phyloP scores from a whole-genome alignment of 805 yeast species.

The Spathaspora sp. region DNA sequence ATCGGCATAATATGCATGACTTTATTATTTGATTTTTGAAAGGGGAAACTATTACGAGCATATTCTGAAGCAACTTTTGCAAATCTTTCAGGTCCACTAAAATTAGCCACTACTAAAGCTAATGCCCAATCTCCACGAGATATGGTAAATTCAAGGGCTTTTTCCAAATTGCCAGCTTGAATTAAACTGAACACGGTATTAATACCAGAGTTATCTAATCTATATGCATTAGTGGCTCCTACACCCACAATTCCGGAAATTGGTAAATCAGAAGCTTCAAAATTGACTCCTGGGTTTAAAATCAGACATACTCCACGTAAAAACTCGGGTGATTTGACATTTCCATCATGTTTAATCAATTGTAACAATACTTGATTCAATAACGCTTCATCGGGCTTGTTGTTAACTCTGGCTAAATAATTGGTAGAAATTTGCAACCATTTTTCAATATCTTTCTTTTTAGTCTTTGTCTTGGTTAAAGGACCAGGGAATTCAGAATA shows the following conservation, averaged over 20 bases:
- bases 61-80: slow-evolving; percentile 55
- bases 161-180: slow-evolving; percentile 61
- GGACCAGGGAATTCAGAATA: slow-evolving; percentile 64
- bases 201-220: slow-evolving; percentile 36
- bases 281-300: slow-evolving; percentile 42
- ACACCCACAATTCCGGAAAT: slow-evolving; percentile 12
- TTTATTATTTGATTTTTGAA: slow-evolving; percentile 36
- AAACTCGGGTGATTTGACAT: slow-evolving; percentile 22
- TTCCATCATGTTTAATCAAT: slow-evolving; percentile 29
- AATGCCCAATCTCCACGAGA: slow-evolving; percentile 70
- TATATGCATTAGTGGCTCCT: slow-evolving; percentile 32
- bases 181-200: slow-evolving; percentile 34
- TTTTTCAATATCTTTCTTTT: slow-evolving; percentile 63
- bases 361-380: slow-evolving; percentile 26
- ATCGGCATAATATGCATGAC: slow-evolving; percentile 48
- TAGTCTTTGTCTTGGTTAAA: slow-evolving; percentile 50
- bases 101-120: slow-evolving; percentile 66
- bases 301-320: slow-evolving; percentile 28
- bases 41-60: slow-evolving; percentile 42
- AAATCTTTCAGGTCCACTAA: slow-evolving; percentile 62
- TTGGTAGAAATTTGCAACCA: slow-evolving; percentile 42
- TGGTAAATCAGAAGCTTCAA: slow-evolving; percentile 13
- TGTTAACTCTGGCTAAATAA: slow-evolving; percentile 6
- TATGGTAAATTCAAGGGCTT: slow-evolving; percentile 63
- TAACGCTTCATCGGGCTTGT: slow-evolving; percentile 21